Evolutionary conservation across 2,329 filamentous ascomycete genomes (phyloP), one percentile per base, ranked within the genome.

Genomic region (Ophiostoma triangulosporum): DNA sequence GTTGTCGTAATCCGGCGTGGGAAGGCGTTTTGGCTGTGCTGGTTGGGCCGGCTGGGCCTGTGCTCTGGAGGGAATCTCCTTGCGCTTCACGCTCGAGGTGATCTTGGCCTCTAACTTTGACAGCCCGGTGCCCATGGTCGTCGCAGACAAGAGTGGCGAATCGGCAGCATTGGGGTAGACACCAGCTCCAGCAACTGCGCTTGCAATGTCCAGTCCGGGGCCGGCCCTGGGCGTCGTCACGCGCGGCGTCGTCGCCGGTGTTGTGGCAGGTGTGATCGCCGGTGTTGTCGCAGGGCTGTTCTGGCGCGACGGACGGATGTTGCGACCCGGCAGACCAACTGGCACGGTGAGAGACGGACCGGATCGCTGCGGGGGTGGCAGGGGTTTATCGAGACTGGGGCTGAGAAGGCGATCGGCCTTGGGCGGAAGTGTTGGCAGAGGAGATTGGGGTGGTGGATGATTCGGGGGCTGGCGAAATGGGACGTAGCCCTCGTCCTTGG

Each of bases 21-120:
- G 46, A 2, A 48, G 46, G 7, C 46, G 26, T 27, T 46, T 27
- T 14, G 29, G 29, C 29, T 31, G 46, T 2, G 29, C 22, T 17
- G 6, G 20, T 7, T 29, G 22, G 2, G 24, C 36, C 20, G 17
- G n/a, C 9, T 26, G 11, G 6, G 12, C 20, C 14, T 17, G 20
- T 3, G 17, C 20, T 27, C 36, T 50, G 11, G 20, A n/a, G 20
- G 48, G 31, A 36, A 50, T 24, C 17, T 48, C 27, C 17, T 48
- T 48, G 29, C 46, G 46, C 29, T 33, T 31, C 17, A 48, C 46
- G 17, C n/a, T 33, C 46, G 46, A 20, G 15, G 5, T 33, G 29
- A 50, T 26, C 32, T 36, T 50, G 48, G 48, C 22, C 32, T 50
- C 48, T 15, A 50, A 11, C 48, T 50, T 50, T 2, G 48, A 50